Base-by-base conservation (phyloP, 441 rosid genomes). In the Aquilaria agallochum region DNA sequence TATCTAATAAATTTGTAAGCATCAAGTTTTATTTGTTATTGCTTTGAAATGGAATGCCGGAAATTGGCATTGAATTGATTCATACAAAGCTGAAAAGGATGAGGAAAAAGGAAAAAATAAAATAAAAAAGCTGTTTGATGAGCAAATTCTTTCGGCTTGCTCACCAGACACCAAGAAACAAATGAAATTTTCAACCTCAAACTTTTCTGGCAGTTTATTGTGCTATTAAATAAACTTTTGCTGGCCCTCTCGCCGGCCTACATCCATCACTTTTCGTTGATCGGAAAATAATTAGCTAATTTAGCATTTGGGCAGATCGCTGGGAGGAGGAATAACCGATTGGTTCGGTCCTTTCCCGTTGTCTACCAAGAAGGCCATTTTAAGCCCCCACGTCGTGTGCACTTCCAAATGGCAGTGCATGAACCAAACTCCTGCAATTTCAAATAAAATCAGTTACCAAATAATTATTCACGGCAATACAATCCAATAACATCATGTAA, bases 281-380 rank as follows among this genome's bases (percentile, higher is more conserved):
- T 36, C 42, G 7, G 42, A 36, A 36, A 36, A 20, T 57, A 14
- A 14, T 63, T 53, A 60, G 27, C 27, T 20, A 44, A 8, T 52
- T 76, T 75, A 90, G 70, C 98, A 93, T 69, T 87, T 87, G 12
- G 97, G 96, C 74, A 90, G 79, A 75, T 88, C 97, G 15, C 59
- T 77, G n/a, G 96, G 97, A 59, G 97, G 97, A 30, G 98, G 97
- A 67, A 94, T 69, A 61, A 90, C 71, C 48, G 98, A 88, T 67
- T 87, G 66, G 34, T 83, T 87, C 9, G 92, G 93, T 58, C 97
- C 96, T 75, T 78, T 85, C 34, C 96, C 97, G 62, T 87, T 87
- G 34, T 90, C 96, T 68, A 94, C 98, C 78, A 90, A 67, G 72
- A 94, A 94, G 20, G 96, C 97, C 98, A 90, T 94, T 76, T 87